A percentile compares a stretch with the other conserved stretches of the same genome.
Conservation (phyloP, 176 grass and related monocot species). For the Oryza brachyantha region DNA sequence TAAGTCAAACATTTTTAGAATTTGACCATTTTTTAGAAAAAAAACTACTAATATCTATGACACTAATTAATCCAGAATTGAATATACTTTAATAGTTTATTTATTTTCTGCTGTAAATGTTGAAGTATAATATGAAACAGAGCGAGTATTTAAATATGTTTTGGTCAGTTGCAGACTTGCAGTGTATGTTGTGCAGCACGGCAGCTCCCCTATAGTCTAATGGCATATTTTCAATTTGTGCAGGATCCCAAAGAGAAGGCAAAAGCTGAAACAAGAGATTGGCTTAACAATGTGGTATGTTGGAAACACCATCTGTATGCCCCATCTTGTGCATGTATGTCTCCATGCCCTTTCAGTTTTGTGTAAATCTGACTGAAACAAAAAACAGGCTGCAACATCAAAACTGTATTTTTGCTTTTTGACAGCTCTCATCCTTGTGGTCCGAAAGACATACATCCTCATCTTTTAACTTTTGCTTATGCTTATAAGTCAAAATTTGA, state of each 20-base stretch:
- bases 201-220: neutral
- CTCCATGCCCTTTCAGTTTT: slow-evolving; percentile 6
- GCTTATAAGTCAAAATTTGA: too few relatives aligned
- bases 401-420: neutral
- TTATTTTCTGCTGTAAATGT: too few relatives aligned
- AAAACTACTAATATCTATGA: too few relatives aligned
- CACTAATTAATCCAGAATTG: too few relatives aligned
- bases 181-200: neutral
- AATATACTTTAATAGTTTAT: too few relatives aligned
- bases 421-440: neutral
- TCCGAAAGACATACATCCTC: neutral
- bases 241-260: slow-evolving; percentile 98
- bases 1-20: too few relatives aligned
- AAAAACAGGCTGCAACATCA: slow-evolving; percentile 1
- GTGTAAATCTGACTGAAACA: neutral
- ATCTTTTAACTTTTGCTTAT: too few relatives aligned
- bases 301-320: slow-evolving; percentile 13
- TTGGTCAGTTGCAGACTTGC: slow-evolving; percentile 23
- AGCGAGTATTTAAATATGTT: neutral
- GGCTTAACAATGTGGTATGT: slow-evolving; percentile 97
- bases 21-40: too few relatives aligned
- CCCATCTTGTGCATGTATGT: neutral
- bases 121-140: too few relatives aligned
- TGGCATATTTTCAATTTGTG: slow-evolving; percentile 24
- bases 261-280: slow-evolving; percentile 96